Conservation (phyloP, 129 eudicot genomes). For the Oenanthe sinensis region DNA sequence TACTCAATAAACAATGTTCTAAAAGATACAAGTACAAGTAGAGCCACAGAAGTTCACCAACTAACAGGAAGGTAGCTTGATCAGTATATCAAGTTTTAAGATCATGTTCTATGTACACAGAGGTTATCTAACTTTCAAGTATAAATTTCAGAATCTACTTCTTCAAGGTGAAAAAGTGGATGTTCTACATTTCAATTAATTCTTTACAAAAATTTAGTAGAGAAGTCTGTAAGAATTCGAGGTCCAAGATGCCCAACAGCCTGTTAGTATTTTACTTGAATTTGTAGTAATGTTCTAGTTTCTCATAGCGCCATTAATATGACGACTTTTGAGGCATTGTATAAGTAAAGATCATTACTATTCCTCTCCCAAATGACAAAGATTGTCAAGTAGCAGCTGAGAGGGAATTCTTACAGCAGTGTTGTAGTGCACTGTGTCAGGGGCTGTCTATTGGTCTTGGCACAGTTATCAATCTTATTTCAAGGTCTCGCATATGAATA, state of each 20-base stretch:
- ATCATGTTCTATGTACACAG: neutral
- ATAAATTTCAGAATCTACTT: neutral
- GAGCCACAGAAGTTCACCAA: neutral
- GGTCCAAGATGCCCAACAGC: neutral
- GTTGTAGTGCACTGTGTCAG: neutral
- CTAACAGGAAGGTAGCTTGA: constrained; percentile 3
- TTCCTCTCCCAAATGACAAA: neutral
- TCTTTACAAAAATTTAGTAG: neutral
- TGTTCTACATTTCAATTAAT: neutral
- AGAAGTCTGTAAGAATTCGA: neutral
- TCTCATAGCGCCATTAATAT: neutral
- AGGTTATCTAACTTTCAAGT: neutral
- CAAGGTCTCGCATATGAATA: neutral
- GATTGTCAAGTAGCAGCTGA: neutral
- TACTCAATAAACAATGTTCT: neutral
- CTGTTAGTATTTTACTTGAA: neutral
- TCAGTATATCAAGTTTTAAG: neutral
- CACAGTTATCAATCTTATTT: neutral
- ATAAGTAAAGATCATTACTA: neutral
- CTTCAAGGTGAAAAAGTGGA: neutral
- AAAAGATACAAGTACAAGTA: neutral
- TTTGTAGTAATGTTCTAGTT: neutral
- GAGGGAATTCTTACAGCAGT: neutral
- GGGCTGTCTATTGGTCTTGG: neutral
- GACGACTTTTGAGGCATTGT: neutral